Evolutionary conservation across 179 eudicot genomes (phyloP).

Genomic region (Beta corolliflora): DNA sequence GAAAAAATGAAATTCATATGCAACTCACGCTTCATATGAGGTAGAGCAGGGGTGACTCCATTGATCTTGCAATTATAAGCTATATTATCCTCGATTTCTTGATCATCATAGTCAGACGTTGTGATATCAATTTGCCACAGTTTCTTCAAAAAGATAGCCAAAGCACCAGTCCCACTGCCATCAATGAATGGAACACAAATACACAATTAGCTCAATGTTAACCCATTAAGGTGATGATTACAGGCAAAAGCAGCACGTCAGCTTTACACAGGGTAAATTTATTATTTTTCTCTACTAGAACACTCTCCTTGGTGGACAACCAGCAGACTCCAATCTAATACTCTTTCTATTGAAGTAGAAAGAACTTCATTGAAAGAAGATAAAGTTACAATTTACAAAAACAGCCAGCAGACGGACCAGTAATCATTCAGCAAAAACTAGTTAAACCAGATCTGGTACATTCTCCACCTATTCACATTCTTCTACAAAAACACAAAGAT

Average conservation of each 20-base stretch:
- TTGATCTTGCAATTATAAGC: constrained; percentile 78
- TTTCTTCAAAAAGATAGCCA: constrained; percentile 80
- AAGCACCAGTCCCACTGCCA: constrained; percentile 94
- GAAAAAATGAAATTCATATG: constrained; percentile 10
- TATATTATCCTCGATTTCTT: constrained; percentile 86
- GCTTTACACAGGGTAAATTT: not conserved
- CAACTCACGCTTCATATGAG: constrained; percentile 81
- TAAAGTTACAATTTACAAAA: too few species aligned
- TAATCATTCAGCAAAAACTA: not conserved
- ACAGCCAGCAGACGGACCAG: too few species aligned
- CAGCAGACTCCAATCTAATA: not conserved
- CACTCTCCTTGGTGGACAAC: not conserved
- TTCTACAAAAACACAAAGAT: not conserved
- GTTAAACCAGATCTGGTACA: not conserved
- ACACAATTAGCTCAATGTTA: constrained; percentile 19
- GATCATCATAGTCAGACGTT: constrained; percentile 92
- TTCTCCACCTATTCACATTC: not conserved
- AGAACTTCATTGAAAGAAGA: not conserved
- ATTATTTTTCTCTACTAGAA: not conserved
- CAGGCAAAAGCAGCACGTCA: constrained; percentile 1
- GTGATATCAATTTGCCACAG: constrained; percentile 78
- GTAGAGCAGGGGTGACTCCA: constrained; percentile 68
- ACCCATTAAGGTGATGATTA: not conserved
- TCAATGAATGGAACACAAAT: constrained; percentile 16
- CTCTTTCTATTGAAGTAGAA: not conserved